Evolutionary conservation across 345 rosid genomes (phyloP).

Genomic region (Draba incana): DNA sequence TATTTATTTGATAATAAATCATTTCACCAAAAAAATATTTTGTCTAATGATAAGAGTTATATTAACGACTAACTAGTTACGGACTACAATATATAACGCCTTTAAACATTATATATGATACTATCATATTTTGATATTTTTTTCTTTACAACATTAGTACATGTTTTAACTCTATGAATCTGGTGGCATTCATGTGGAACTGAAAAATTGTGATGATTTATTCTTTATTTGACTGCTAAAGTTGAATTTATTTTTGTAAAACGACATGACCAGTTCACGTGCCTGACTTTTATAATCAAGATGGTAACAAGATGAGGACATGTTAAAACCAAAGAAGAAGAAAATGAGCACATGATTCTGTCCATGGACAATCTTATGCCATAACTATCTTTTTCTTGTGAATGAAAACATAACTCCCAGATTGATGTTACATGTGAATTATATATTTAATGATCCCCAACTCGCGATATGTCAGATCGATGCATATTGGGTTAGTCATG

Average conservation of each 20-base stretch:
- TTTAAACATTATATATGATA: background rate
- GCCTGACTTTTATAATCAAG: slow-evolving; percentile 1
- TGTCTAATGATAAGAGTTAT: background rate
- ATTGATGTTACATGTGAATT: background rate
- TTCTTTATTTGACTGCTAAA: slow-evolving; percentile 26
- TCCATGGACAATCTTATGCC: background rate
- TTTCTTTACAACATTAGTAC: background rate
- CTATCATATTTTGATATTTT: background rate
- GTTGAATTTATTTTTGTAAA: background rate
- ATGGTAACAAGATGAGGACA: slow-evolving; percentile 18
- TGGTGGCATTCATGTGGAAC: slow-evolving; percentile 27
- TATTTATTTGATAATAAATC: background rate
- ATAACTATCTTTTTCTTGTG: background rate
- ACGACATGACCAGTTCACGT: slow-evolving; percentile 21
- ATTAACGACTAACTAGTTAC: background rate
- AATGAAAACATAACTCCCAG: background rate
- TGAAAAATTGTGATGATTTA: slow-evolving; percentile 7
- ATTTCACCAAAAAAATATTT: background rate
- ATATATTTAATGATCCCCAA: background rate
- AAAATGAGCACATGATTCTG: no score
- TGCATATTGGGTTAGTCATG: no score
- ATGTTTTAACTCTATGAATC: slow-evolving; percentile 15
- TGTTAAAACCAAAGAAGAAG: background rate
- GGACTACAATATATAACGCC: no score
- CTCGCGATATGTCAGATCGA: no score